Evolutionary conservation across 306 rosid species (phyloP), one percentile per base, ranked within the genome.

Genomic region (Canavalia ensiformis): DNA sequence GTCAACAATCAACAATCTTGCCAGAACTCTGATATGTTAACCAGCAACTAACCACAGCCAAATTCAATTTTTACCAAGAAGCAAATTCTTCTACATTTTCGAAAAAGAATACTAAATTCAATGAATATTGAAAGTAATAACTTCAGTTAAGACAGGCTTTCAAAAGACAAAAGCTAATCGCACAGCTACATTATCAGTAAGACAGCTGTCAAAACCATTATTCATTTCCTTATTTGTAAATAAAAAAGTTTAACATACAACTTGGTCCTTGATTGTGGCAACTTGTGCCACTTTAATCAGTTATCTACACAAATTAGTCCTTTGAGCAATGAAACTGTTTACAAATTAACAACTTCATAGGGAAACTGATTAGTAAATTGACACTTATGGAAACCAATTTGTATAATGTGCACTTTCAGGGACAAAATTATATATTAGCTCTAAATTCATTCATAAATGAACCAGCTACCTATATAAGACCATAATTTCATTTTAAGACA

Each of bases 41-140:
- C 45, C 25, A 55, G 25, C 67, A 39, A 41, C 37, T 66, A 66
- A 10, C 11, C 74, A 50, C 45, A 30, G 46, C 1, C 33, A 78
- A 18, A 42, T 54, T 65, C 44, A 11, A 35, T 49, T 49, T 76
- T 34, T 7, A 76, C 55, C 50, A 45, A 76, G 25, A 4, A 62
- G 56, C 72, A 13, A 49, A 50, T 42, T 50, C 63, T 64, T 9
- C 31, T 51, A 77, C 65, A 39, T 51, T 57, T 57, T 11, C 2
- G 35, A 7, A 76, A 50, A 25, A 54, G 52, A 35, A 33, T 25
- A 29, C 44, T 30, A 68, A 30, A 30, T 37, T 30, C 41, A 18
- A 18, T 10, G 30, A 41, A 47, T n/a, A 25, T 34, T 29, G n/a
- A 50, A 30, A 33, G 6, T 1, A 8, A 57, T 8, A 10, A 65